Evolutionary conservation across 2,329 filamentous ascomycete genomes (phyloP), one percentile per base, ranked within the genome.

Genomic region (Lasiodiplodia citricola): DNA sequence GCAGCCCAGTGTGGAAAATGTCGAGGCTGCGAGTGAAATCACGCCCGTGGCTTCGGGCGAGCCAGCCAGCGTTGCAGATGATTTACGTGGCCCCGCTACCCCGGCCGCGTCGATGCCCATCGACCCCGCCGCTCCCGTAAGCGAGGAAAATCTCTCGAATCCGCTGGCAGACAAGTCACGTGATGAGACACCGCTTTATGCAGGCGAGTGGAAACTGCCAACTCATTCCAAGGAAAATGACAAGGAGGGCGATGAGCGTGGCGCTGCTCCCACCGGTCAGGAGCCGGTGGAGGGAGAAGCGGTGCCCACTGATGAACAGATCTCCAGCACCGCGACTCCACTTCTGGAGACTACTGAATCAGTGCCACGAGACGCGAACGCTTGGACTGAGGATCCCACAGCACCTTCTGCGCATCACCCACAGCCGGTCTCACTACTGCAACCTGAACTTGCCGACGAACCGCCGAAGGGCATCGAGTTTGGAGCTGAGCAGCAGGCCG

Each of bases 161-260:
- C 62, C 47, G 21, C 25, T 16, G 25, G 50, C 47, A 14, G 50
- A 28, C 13, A 28, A 28, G 28, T 52, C 50, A 66, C 62, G 62
- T 66, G 62, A 44, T 16, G 35, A 66, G 31, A 28, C 50, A 55
- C 62, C 62, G 51, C 51, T 51, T 55, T 23, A 54, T 66, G 62
- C 62, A 66, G 37, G 35, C 50, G 50, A 66, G 62, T 66, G 62
- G 62, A 50, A 66, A 66, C 31, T 66, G 62, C 62, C 62, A 66
- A 44, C 62, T 54, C 62, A 66, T 18, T 44, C 51, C n/a, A 38
- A 35, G 23, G 21, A 65, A 18, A 51, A 47, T 8, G 55, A 54
- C 31, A 52, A 69, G 52, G 60, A 67, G 44, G n/a, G n/a, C 41
- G 60, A 69, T 21, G 41, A 67, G 16, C 63, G 50, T 51, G 68